phyloP scores from a whole-genome alignment of 306 rosid genomes.

The Fragaria vesca region DNA sequence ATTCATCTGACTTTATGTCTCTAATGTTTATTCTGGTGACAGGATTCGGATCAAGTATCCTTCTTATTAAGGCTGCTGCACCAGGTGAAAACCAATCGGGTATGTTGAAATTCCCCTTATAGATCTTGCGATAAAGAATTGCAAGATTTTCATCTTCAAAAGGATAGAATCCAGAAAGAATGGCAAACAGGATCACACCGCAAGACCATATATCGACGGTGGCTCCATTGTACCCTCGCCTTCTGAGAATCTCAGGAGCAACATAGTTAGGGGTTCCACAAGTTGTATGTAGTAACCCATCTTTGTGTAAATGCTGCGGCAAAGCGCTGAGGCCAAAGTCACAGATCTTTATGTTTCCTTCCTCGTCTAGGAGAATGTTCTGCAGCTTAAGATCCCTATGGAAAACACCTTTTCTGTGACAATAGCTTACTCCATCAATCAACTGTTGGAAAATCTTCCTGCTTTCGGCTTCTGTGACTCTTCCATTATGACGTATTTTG shows the following conservation, averaged over 20 bases:
- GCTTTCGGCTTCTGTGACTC: conserved; percentile 50
- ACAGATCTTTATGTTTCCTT: conserved; percentile 77
- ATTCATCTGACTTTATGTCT: conserved; percentile 66
- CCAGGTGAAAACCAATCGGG: conserved; percentile 78
- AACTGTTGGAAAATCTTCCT: conserved; percentile 82
- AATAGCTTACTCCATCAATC: conserved; percentile 83
- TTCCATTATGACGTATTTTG: conserved; percentile 56
- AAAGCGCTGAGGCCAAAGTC: conserved; percentile 94
- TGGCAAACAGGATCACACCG: conserved; percentile 76
- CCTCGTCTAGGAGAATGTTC: conserved; percentile 69
- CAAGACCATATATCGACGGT: conserved; percentile 85
- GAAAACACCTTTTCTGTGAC: conserved; percentile 79
- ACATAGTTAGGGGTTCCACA: conserved; percentile 97
- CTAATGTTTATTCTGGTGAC: conserved; percentile 56
- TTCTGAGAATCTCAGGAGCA: conserved; percentile 82
- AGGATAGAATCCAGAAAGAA: conserved; percentile 70
- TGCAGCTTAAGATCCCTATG: conserved; percentile 93
- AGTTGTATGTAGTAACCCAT: conserved; percentile 86
- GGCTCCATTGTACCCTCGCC: conserved; percentile 80
- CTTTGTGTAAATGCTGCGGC: conserved; percentile 72
- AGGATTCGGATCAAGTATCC: conserved; percentile 82
- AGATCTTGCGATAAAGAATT: conserved; percentile 79
- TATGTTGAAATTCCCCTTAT: conserved; percentile 55
- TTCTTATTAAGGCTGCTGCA: conserved; percentile 57
- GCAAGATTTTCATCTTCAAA: conserved; percentile 80